A percentile compares a stretch with the other conserved stretches of the same genome.
These are phyloP conservation scores for Turritis glabra DNA, from an alignment of 345 rosid species.

Conservation along the genomic window DNA sequence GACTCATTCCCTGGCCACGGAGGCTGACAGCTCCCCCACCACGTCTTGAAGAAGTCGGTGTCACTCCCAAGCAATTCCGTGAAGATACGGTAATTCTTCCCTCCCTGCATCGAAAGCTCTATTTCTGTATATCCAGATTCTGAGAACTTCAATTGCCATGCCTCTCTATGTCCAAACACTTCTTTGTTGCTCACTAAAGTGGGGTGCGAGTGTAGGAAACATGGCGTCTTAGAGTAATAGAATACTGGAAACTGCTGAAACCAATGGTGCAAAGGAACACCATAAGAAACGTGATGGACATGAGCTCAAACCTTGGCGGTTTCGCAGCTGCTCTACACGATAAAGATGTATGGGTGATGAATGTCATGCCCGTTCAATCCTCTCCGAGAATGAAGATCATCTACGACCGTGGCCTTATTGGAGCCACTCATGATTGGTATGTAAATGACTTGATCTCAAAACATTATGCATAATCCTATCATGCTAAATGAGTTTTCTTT, in stretches of 20 bases:
- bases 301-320: conserved; percentile 93
- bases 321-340: conserved; percentile 85
- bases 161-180: not conserved
- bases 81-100: conserved; percentile 65
- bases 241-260: conserved; percentile 93
- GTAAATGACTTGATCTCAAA: not conserved
- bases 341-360: conserved; percentile 95
- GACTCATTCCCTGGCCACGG: conserved; percentile 85
- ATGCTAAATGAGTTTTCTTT: conserved; percentile 12
- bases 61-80: conserved; percentile 64
- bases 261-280: conserved; percentile 67
- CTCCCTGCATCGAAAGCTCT: not conserved
- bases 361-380: conserved; percentile 73
- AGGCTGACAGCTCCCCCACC: conserved; percentile 75
- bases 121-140: not conserved
- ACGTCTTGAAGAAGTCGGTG: conserved; percentile 79
- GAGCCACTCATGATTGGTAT: conserved; percentile 96
- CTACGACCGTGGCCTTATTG: conserved; percentile 95
- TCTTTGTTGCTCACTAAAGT: conserved; percentile 7
- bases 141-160: not conserved
- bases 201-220: conserved; percentile 53
- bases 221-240: conserved; percentile 82
- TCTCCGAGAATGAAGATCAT: conserved; percentile 75
- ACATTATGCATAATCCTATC: not conserved
- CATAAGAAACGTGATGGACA: conserved; percentile 95